phyloP scores from a whole-genome alignment of 2,329 filamentous ascomycete species.

The Colletotrichum coccodes region DNA sequence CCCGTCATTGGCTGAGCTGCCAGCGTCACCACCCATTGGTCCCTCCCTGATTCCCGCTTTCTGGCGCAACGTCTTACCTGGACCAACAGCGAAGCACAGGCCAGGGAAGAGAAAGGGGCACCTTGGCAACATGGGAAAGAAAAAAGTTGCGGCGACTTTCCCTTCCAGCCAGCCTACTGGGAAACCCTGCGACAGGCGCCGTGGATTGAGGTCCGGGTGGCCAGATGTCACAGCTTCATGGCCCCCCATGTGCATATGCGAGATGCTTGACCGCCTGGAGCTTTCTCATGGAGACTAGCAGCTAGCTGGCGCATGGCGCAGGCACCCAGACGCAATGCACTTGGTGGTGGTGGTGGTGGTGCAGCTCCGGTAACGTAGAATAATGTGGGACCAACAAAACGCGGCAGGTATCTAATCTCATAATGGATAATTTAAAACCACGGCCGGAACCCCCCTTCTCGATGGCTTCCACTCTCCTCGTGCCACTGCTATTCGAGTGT shows the following conservation, averaged over 20 bases:
- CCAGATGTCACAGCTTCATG: slow-evolving; percentile 16
- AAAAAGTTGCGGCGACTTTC: not conserved
- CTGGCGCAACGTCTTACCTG: slow-evolving; percentile 19
- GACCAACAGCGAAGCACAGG: not conserved
- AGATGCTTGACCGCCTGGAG: slow-evolving; percentile 27
- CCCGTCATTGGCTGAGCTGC: slow-evolving; percentile 21
- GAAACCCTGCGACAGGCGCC: slow-evolving; percentile 6
- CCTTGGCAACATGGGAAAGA: not conserved
- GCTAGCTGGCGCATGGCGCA: slow-evolving; percentile 1
- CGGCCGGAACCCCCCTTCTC: slow-evolving; percentile 17
- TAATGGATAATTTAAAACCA: slow-evolving; percentile 32
- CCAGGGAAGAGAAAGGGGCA: not conserved
- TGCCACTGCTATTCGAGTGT: slow-evolving; percentile 9
- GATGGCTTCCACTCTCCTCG: slow-evolving; percentile 4
- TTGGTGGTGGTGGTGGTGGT: not conserved
- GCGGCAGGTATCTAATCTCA: slow-evolving; percentile 32
- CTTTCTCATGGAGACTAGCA: not conserved
- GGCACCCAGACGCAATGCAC: not conserved
- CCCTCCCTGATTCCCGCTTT: slow-evolving; percentile 20
- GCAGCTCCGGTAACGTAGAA: slow-evolving; percentile 3
- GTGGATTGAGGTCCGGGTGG: not conserved
- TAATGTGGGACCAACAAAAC: slow-evolving; percentile 31
- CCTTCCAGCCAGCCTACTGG: not conserved
- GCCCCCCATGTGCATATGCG: slow-evolving; percentile 7
- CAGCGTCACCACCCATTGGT: slow-evolving; percentile 23